Evolutionary conservation across 176 grass and related monocot genomes (phyloP), one percentile per base, ranked within the genome.

Genomic region (Aechmea fasciata): DNA sequence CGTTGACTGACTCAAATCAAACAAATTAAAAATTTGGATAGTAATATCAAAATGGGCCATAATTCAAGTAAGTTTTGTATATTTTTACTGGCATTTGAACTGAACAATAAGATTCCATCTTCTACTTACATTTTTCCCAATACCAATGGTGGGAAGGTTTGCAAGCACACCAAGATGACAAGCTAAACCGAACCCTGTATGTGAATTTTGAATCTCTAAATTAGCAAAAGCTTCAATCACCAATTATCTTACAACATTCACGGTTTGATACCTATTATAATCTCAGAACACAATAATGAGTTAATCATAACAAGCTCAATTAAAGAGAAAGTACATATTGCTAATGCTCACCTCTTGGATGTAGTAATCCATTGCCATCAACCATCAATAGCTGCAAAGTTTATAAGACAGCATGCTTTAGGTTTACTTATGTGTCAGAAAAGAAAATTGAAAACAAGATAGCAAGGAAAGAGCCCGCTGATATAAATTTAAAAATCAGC

Each of bases 311-410:
- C 4, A 41, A 41, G 33, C 33, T 41, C 33, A 41, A 41, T 41
- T 41, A 7, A 41, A 1, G 33, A 41, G 4, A 41, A 41, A 53
- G 11, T 54, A 63, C 12, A 47, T 11, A 65, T 11, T 63, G 9
- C 1, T 65, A 19, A 53, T 11, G 63, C 68, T 80, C 71, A 87
- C 93, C 89, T 87, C 84, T 79, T 11, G 93, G 93, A 85, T 97
- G 89, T 64, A 97, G 93, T 48, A 97, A 71, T 71, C 93, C 93
- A 85, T 97, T 97, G 78, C 93, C 93, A 82, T 97, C 93, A 78
- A 90, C 86, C 86, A 97, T 97, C 73, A 97, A 67, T 72, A 97
- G 78, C 89, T 97, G 76, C 20, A 83, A 79, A 22, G 33, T 48
- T 17, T 18, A 77, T 19, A 50, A 9, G 28, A 28, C 47, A 10